Conservation (phyloP, 2,329 filamentous ascomycete genomes). For the Pleurostoma richardsiae region DNA sequence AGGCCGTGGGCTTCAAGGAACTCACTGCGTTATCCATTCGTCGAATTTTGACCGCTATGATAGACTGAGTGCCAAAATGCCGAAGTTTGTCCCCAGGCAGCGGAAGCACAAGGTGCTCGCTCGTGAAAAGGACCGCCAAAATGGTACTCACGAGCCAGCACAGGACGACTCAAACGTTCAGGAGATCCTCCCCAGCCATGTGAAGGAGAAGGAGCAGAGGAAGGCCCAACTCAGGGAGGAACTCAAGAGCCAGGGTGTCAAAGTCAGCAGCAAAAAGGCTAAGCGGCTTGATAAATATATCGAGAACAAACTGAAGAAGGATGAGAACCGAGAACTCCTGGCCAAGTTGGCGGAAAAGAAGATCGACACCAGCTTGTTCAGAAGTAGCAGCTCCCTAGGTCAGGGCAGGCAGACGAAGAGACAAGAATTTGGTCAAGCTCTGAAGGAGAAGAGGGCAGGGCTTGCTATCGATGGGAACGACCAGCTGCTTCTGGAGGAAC, state of each 20-base stretch:
- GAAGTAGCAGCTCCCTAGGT: conserved; percentile 73
- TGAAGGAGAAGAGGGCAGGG: conserved; percentile 62
- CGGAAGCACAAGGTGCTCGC: conserved; percentile 66
- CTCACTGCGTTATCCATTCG: no score
- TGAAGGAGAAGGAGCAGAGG: conserved; percentile 46
- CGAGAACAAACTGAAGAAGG: conserved; percentile 89
- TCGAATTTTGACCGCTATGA: no score
- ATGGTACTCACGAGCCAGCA: conserved; percentile 31
- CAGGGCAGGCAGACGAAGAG: conserved; percentile 66
- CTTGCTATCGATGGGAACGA: conserved; percentile 48
- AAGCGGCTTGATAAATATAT: conserved; percentile 66
- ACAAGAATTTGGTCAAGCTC: conserved; percentile 58
- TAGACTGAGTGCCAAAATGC: conserved; percentile 28
- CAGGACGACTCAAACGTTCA: conserved; percentile 50
- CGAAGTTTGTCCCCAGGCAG: conserved; percentile 57
- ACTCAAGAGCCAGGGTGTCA: conserved; percentile 42
- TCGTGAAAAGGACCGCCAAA: conserved; percentile 47
- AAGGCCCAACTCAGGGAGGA: conserved; percentile 52
- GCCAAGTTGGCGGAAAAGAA: conserved; percentile 75
- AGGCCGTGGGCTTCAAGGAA: no score
- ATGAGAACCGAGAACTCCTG: conserved; percentile 81
- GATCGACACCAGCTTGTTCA: conserved; percentile 76
- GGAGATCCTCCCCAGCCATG: conserved; percentile 41
- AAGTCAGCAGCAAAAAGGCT: conserved; percentile 60
- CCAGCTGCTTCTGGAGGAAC: conserved; percentile 47